Base-by-base conservation (phyloP, 768 basidiomycete genomes). In the Hericium rajendrae region DNA sequence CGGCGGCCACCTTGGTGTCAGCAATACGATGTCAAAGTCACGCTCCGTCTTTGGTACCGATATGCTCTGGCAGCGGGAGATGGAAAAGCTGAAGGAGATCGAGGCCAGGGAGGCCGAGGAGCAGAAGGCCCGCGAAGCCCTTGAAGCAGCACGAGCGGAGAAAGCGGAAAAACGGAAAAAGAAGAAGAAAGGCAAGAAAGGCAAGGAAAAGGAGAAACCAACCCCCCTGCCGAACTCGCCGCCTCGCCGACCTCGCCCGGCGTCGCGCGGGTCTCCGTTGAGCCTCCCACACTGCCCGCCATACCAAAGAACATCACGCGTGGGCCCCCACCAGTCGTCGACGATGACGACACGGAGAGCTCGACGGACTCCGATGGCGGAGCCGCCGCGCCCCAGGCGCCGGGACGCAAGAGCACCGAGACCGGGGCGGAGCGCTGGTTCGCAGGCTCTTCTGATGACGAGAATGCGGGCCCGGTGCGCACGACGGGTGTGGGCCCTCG, bases 11-110 rank as follows among this genome's bases (percentile, higher is more conserved):
- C 43, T 20, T 4, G 43, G 43, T 6, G 43, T 20, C n/a, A 18
- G 43, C 43, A 20, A 15, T 20, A 18, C 49, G 32, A 52, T 46
- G 53, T 57, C 76, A 0, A 76, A 72, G 43, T 79, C 78, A 40
- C 81, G 79, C 57, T 94, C 92, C n/a, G 91, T 94, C 10, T 97
- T 95, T 65, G 94, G 94, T 2, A 87, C 90, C 1, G 94, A 97
- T 69, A 88, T 86, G n/a, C 65, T 95, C 10, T 95, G 94, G 94
- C 88, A 94, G 66, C 78, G 82, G 41, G 94, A 97, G 70, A 79
- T 93, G 76, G 80, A 71, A 16, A 95, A 90, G 68, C 74, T 95
- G 54, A 81, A 81, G 60, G 76, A 83, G 59, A 88, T 94, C 0
- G 86, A 95, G 68, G 84, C 81, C 12, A 68, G 65, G 53, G 92